Evolutionary conservation across 2,329 filamentous ascomycete species (phyloP).

Genomic region (Fusarium avenaceum): DNA sequence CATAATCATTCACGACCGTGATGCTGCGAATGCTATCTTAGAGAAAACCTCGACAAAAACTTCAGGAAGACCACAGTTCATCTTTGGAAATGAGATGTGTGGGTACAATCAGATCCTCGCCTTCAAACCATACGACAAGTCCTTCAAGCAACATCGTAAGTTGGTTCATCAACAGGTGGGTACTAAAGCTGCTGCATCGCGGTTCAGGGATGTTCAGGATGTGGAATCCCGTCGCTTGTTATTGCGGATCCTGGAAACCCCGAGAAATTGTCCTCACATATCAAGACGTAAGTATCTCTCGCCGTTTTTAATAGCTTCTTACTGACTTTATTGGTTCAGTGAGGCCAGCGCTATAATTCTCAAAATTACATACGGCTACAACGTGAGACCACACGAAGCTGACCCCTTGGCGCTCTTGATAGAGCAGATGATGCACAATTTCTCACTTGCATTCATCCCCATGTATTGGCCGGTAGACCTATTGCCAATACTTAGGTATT

Average conservation of each 20-base stretch:
- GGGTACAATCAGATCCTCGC: background rate
- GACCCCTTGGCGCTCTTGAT: conserved; percentile 47
- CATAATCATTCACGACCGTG: conserved; percentile 47
- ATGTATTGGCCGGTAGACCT: conserved; percentile 32
- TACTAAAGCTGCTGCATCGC: background rate
- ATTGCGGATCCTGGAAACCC: background rate
- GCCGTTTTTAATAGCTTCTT: too few relatives aligned
- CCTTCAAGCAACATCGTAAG: background rate
- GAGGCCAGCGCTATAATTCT: conserved; percentile 41
- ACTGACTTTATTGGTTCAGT: conserved; percentile 19
- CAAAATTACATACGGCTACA: conserved; percentile 49
- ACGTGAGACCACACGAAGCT: conserved; percentile 30
- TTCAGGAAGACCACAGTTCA: conserved; percentile 45
- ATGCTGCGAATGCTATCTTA: conserved; percentile 28
- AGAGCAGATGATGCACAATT: conserved; percentile 19
- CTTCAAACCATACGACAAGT: background rate
- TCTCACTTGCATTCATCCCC: background rate
- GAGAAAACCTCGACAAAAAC: conserved; percentile 51
- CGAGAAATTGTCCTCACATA: rapidly evolving
- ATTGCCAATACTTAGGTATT: conserved; percentile 43
- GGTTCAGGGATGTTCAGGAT: background rate
- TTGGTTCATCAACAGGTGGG: conserved; percentile 12
- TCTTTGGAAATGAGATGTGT: conserved; percentile 22
- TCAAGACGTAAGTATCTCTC: conserved; percentile 3
- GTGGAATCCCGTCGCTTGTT: background rate